Evolutionary conservation across 2,329 filamentous ascomycete genomes (phyloP).

Genomic region (Hymenoscyphus linearis): DNA sequence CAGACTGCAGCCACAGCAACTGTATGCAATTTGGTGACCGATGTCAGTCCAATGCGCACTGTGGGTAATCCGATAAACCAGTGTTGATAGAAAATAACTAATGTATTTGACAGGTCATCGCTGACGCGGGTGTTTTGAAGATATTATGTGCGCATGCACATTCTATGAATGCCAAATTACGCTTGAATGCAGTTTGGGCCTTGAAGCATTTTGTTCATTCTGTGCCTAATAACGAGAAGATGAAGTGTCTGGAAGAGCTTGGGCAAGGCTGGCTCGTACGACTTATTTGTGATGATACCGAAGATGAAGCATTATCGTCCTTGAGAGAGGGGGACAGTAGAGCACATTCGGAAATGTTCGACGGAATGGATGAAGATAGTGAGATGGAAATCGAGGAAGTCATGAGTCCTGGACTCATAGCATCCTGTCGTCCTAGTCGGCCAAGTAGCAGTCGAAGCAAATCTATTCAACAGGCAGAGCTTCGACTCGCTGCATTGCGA

Average conservation of each 20-base stretch:
- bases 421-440: slow-evolving; percentile 17
- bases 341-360: slow-evolving; percentile 13
- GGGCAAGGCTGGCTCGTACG: slow-evolving; percentile 75
- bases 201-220: slow-evolving; percentile 83
- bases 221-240: slow-evolving; percentile 66
- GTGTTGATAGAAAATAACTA: not conserved
- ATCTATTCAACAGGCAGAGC: slow-evolving; percentile 44
- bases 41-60: slow-evolving; percentile 87
- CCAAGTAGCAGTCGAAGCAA: slow-evolving; percentile 29
- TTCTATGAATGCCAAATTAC: slow-evolving; percentile 70
- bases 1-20: slow-evolving; percentile 81
- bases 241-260: slow-evolving; percentile 70
- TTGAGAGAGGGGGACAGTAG: slow-evolving; percentile 28
- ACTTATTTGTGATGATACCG: slow-evolving; percentile 62
- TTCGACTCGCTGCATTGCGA: slow-evolving; percentile 46
- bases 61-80: slow-evolving; percentile 44
- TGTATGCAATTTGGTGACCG: slow-evolving; percentile 78
- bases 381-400: slow-evolving; percentile 48
- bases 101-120: slow-evolving; percentile 52
- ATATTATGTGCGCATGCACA: slow-evolving; percentile 80
- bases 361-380: slow-evolving; percentile 52
- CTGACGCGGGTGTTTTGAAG: slow-evolving; percentile 67
- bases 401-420: slow-evolving; percentile 21
- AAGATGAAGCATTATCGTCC: slow-evolving; percentile 45
- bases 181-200: slow-evolving; percentile 86